phyloP scores from a whole-genome alignment of 2,329 filamentous ascomycete species.

The Xylaria sp. region DNA sequence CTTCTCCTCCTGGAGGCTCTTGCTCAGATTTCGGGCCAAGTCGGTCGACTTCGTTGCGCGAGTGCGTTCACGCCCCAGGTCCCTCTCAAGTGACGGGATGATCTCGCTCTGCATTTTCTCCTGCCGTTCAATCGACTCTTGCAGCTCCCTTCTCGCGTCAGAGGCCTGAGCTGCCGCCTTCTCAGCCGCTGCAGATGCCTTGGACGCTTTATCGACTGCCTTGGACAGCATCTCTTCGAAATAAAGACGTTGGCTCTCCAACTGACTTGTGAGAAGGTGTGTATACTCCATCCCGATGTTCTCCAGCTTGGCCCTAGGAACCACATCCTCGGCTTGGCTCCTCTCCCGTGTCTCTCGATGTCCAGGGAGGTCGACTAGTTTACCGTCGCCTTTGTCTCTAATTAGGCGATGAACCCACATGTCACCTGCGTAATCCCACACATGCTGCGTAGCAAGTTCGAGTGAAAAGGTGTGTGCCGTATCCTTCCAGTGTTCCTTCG shows the following conservation, averaged over 20 bases:
- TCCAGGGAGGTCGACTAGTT: constrained; percentile 81
- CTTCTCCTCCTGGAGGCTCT: constrained; percentile 81
- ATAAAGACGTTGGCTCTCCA: constrained; percentile 88
- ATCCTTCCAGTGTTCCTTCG: constrained; percentile 87
- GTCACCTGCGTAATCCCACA: constrained; percentile 97
- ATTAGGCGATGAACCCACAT: constrained; percentile 95
- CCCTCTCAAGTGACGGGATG: constrained; percentile 65
- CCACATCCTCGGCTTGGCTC: constrained; percentile 55
- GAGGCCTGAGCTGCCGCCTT: constrained; percentile 49
- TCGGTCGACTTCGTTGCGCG: constrained; percentile 67
- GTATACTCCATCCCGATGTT: constrained; percentile 92
- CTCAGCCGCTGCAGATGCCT: constrained; percentile 63
- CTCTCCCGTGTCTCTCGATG: constrained; percentile 31
- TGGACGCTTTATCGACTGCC: constrained; percentile 80
- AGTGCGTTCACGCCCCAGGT: constrained; percentile 61
- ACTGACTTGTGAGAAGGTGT: constrained; percentile 83
- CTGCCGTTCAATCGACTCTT: constrained; percentile 50
- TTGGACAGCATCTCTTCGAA: constrained; percentile 90
- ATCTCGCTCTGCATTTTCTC: constrained; percentile 47
- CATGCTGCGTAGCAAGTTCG: constrained; percentile 86
- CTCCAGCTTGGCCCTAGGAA: constrained; percentile 63
- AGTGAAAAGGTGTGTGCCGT: constrained; percentile 88
- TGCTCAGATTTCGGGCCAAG: constrained; percentile 69
- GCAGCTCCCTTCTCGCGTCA: constrained; percentile 46
- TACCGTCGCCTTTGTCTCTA: constrained; percentile 86